Percentiles rank a stretch among this genome's conserved stretches.
These are phyloP conservation scores for Xylaria sp. DNA, from an alignment of 2,329 filamentous ascomycete genomes.

Conservation along the genomic window DNA sequence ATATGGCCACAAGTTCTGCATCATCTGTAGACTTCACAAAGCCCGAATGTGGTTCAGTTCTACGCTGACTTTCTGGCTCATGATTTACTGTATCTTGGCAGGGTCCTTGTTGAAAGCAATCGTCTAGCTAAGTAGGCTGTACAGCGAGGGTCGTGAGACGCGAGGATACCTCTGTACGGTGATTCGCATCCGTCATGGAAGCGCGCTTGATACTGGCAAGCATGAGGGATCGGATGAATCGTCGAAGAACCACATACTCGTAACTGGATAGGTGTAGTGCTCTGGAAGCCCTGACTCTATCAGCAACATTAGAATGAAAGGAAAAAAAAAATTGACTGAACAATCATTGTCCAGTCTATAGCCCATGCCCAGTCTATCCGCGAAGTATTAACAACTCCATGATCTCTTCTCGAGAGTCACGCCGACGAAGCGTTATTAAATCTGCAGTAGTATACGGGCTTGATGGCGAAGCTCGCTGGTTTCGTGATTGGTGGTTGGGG, in stretches of 20 bases:
- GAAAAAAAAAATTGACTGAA: background rate
- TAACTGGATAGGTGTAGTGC: background rate
- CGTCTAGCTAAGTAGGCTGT: too few species aligned
- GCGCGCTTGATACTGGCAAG: background rate
- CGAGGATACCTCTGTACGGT: background rate
- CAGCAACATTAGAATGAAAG: background rate
- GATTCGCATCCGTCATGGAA: background rate
- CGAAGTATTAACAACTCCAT: background rate
- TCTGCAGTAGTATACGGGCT: background rate
- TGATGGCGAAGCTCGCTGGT: background rate
- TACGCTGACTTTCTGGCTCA: too few species aligned
- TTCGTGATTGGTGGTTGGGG: background rate
- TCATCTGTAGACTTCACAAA: too few species aligned
- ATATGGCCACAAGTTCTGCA: too few species aligned
- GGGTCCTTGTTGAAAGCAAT: too few species aligned
- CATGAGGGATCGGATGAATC: background rate
- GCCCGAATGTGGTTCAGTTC: too few species aligned
- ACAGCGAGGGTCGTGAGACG: background rate
- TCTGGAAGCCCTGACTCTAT: background rate
- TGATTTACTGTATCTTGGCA: too few species aligned
- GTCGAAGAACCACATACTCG: background rate
- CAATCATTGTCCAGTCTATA: background rate
- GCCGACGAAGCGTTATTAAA: background rate
- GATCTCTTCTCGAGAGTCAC: background rate
- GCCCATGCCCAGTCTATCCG: background rate